Evolutionary conservation across 495 filamentous ascomycete genomes (phyloP).

Genomic region (Neurospora hispaniola): DNA sequence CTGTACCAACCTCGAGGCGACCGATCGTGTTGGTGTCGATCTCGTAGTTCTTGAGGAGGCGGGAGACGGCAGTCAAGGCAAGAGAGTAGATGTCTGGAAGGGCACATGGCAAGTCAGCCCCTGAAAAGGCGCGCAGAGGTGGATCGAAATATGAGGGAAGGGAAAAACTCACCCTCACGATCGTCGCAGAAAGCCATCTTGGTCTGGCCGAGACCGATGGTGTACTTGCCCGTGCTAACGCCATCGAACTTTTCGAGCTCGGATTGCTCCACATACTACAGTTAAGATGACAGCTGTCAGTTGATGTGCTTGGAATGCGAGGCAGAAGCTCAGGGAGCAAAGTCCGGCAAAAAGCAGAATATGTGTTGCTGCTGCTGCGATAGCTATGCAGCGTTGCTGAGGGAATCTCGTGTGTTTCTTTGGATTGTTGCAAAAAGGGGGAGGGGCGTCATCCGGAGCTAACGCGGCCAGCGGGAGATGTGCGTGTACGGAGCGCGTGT

Average conservation of each 20-base stretch:
- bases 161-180: slow-evolving; percentile 65
- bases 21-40: slow-evolving; percentile 86
- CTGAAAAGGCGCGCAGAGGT: slow-evolving; percentile 5
- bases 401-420: not conserved
- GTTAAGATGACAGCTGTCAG: slow-evolving; percentile 15
- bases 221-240: slow-evolving; percentile 90
- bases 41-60: slow-evolving; percentile 84
- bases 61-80: slow-evolving; percentile 77
- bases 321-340: not conserved
- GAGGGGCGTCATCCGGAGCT: not conserved
- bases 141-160: not conserved
- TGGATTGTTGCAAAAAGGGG: not conserved
- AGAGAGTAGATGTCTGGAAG: slow-evolving; percentile 91
- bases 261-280: slow-evolving; percentile 90
- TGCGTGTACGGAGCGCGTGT: not conserved
- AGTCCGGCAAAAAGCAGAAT: not conserved
- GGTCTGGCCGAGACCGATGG: slow-evolving; percentile 97
- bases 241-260: slow-evolving; percentile 98
- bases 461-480: not conserved
- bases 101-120: slow-evolving; percentile 17
- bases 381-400: not conserved
- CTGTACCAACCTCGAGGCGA: slow-evolving; percentile 92
- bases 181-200: slow-evolving; percentile 99
- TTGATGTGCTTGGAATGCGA: slow-evolving; percentile 10
- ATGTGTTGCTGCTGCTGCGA: no score